These are phyloP conservation scores for Linnemannia exigua DNA, from an alignment of 192 early-diverging fungal genomes.

Conservation along the genomic window DNA sequence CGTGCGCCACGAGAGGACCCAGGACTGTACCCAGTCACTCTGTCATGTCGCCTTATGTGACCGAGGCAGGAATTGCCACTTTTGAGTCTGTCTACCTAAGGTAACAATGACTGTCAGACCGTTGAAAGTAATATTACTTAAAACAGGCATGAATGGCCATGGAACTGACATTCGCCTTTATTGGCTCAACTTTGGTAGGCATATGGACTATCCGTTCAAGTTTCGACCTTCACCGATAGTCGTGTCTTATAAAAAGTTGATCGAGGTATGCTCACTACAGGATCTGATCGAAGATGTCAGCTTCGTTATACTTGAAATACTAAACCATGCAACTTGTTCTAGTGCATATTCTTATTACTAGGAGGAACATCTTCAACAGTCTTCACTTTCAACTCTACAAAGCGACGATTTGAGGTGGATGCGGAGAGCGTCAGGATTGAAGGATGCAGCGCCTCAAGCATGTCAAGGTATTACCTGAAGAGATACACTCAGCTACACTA, in stretches of 20 bases:
- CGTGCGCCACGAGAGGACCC: constrained; percentile 13
- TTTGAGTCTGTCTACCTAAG: constrained; percentile 43
- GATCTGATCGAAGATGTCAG: neutral
- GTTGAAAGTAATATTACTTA: no score
- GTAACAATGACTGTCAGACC: constrained; percentile 7
- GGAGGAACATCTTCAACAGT: constrained; percentile 33
- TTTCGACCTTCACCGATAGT: constrained; percentile 12
- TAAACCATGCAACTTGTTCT: neutral
- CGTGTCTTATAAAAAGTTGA: constrained; percentile 9
- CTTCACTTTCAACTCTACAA: constrained; percentile 20
- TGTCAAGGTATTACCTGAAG: constrained; percentile 12
- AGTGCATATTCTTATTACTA: constrained; percentile 32
- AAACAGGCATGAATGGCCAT: neutral
- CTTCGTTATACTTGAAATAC: neutral
- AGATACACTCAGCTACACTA: neutral
- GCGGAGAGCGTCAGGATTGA: constrained; percentile 26
- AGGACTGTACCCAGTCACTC: neutral
- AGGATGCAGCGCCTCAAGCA: constrained; percentile 31
- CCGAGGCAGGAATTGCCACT: constrained; percentile 6
- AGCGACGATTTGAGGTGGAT: constrained; percentile 23
- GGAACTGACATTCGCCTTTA: neutral
- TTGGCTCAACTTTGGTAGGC: neutral
- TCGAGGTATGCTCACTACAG: neutral
- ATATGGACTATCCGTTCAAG: constrained; percentile 34
- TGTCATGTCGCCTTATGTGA: constrained; percentile 34